Evolutionary conservation across 2,329 filamentous ascomycete species (phyloP).

Genomic region (Alternaria gansuensis): DNA sequence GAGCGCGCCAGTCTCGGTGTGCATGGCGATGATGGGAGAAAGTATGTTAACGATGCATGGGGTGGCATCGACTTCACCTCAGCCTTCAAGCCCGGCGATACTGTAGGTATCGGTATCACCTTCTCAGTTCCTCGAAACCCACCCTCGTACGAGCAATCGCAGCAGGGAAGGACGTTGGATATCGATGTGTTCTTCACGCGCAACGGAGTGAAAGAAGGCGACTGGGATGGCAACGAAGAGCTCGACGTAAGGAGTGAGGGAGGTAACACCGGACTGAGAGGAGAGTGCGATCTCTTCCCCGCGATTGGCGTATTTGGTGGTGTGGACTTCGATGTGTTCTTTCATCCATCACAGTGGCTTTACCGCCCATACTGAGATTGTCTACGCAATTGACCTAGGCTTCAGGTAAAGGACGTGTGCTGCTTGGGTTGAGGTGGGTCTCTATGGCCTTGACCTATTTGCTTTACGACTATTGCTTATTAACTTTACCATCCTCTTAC

Average conservation of each 20-base stretch:
- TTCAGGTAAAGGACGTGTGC: neutral
- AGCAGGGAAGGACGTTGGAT: conserved; percentile 49
- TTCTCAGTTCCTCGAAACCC: conserved; percentile 57
- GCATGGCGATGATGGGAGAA: conserved; percentile 81
- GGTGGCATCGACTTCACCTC: conserved; percentile 74
- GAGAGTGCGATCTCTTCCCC: conserved; percentile 74
- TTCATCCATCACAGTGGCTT: conserved; percentile 68
- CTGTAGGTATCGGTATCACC: conserved; percentile 75
- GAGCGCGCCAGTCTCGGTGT: conserved; percentile 77
- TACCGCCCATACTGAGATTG: conserved; percentile 49
- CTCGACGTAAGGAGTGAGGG: conserved; percentile 71
- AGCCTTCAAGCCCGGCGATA: conserved; percentile 71
- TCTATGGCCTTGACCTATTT: neutral
- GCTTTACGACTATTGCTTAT: neutral
- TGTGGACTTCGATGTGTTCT: conserved; percentile 73
- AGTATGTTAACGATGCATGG: conserved; percentile 77
- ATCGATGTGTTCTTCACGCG: conserved; percentile 75
- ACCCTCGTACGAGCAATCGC: conserved; percentile 45
- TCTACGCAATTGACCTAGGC: neutral
- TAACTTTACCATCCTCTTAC: neutral
- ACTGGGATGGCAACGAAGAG: conserved; percentile 80
- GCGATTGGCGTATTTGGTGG: conserved; percentile 75
- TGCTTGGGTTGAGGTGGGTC: neutral
- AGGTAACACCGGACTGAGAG: conserved; percentile 71
- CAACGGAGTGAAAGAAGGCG: conserved; percentile 66